Percentiles rank a stretch among this genome's conserved stretches.
phyloP scores from a whole-genome alignment of 1,284 basidiomycete species.

The Cryptococcus hybrid region DNA sequence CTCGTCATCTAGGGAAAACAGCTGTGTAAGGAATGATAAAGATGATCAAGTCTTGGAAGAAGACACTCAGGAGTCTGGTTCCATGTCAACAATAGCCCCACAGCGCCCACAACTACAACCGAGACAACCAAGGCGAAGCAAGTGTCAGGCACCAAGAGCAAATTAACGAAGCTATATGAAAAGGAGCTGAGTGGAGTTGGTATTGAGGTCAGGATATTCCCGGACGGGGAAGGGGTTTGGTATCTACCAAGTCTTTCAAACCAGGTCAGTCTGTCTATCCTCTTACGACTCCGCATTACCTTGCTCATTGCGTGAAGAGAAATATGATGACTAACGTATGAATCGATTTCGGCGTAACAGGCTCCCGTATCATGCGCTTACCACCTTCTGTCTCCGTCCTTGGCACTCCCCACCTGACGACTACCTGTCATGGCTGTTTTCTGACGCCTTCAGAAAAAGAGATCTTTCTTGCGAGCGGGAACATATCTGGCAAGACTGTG shows the following conservation, averaged over 20 bases:
- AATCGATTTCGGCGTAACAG: slow-evolving; percentile 47
- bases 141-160: neutral
- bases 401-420: slow-evolving; percentile 61
- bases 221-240: slow-evolving; percentile 35
- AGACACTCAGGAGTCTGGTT: too few species aligned
- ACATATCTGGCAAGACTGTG: slow-evolving; percentile 1
- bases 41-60: too few species aligned
- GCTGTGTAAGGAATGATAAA: too few species aligned
- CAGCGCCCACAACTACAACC: too few species aligned
- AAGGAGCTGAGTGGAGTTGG: slow-evolving; percentile 11
- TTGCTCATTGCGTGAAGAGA: neutral
- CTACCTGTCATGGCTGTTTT: slow-evolving; percentile 69
- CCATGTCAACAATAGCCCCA: too few species aligned
- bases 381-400: slow-evolving; percentile 65
- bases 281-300: too few species aligned
- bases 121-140: too few species aligned
- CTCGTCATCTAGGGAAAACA: too few species aligned
- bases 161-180: neutral
- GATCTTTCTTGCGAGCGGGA: slow-evolving; percentile 1
- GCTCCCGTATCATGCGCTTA: slow-evolving; percentile 58
- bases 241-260: slow-evolving; percentile 13
- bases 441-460: slow-evolving; percentile 34
- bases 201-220: slow-evolving; percentile 21
- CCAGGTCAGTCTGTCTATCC: slow-evolving; percentile 17
- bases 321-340: neutral